phyloP scores from a whole-genome alignment of 2,329 filamentous ascomycete species.

The Botrytis fragariae region DNA sequence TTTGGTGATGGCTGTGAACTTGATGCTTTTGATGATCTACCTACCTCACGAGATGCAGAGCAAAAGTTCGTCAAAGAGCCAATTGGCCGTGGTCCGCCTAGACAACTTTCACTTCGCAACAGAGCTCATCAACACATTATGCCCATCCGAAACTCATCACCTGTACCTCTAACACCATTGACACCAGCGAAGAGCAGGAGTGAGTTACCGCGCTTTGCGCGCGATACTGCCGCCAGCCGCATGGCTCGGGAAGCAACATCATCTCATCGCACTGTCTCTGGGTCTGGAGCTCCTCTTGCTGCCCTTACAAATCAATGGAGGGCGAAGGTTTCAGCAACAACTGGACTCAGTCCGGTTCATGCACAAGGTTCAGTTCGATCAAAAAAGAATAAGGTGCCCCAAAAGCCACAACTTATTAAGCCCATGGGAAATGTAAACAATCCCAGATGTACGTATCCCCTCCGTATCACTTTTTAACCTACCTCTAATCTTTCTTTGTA shows the following conservation, averaged over 20 bases:
- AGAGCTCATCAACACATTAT: conserved; percentile 55
- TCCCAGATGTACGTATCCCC: conserved; percentile 68
- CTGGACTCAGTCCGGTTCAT: conserved; percentile 47
- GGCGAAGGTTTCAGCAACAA: conserved; percentile 37
- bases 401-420: conserved; percentile 86
- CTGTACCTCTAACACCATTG: conserved; percentile 58
- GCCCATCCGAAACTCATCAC: conserved; percentile 52
- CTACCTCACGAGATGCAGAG: conserved; percentile 79
- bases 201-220: conserved; percentile 59
- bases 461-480: background rate
- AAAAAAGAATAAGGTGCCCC: conserved; percentile 55
- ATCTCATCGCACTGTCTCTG: conserved; percentile 57
- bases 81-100: conserved; percentile 64
- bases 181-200: conserved; percentile 42
- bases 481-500: conserved; percentile 39
- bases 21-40: conserved; percentile 90
- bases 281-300: conserved; percentile 48
- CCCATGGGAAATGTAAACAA: conserved; percentile 74
- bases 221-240: conserved; percentile 63
- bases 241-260: conserved; percentile 62
- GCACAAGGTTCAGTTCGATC: conserved; percentile 48
- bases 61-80: conserved; percentile 81
- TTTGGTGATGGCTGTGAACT: conserved; percentile 94
- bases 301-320: conserved; percentile 45
- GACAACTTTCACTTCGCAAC: conserved; percentile 54